These are phyloP conservation scores for Leptographium flavum DNA, from an alignment of 2,329 filamentous ascomycete genomes.

Conservation along the genomic window DNA sequence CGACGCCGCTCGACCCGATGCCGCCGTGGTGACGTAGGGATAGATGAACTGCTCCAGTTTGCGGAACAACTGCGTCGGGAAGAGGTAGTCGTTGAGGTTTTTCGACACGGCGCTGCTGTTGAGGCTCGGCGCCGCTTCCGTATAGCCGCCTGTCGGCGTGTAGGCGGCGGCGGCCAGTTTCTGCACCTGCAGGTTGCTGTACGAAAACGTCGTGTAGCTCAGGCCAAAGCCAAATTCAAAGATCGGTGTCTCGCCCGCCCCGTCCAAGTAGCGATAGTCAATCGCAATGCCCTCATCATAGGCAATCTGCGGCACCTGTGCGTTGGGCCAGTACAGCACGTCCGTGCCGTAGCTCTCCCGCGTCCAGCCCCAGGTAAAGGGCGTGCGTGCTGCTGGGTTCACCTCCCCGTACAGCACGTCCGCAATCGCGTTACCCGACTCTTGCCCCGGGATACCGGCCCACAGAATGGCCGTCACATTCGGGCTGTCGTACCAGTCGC, in stretches of 20 bases:
- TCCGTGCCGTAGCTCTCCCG: conserved; percentile 54
- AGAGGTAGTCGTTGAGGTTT: conserved; percentile 50
- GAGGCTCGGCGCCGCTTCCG: conserved; percentile 41
- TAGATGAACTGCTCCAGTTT: conserved; percentile 47
- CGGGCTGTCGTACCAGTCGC: conserved; percentile 57
- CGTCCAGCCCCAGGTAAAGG: conserved; percentile 65
- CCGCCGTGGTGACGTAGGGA: conserved; percentile 53
- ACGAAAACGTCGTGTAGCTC: conserved; percentile 66
- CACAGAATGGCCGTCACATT: conserved; percentile 78
- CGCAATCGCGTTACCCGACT: conserved; percentile 63
- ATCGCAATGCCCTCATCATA: conserved; percentile 71
- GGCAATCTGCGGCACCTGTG: conserved; percentile 52
- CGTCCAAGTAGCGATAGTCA: conserved; percentile 67
- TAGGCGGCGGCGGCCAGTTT: conserved; percentile 37
- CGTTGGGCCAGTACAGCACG: conserved; percentile 49
- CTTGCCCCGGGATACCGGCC: conserved; percentile 69
- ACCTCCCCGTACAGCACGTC: conserved; percentile 71
- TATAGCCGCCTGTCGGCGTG: conserved; percentile 42
- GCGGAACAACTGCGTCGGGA: conserved; percentile 42
- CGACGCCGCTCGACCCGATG: conserved; percentile 39
- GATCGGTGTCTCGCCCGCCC: conserved; percentile 47
- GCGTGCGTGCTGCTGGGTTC: conserved; percentile 62
- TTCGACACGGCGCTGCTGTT: conserved; percentile 52
- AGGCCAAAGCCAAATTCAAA: conserved; percentile 75
- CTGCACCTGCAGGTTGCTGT: conserved; percentile 48